These are phyloP conservation scores for Cryptosporidium ubiquitum DNA, from an alignment of 169 alveolate species.

Conservation along the genomic window DNA sequence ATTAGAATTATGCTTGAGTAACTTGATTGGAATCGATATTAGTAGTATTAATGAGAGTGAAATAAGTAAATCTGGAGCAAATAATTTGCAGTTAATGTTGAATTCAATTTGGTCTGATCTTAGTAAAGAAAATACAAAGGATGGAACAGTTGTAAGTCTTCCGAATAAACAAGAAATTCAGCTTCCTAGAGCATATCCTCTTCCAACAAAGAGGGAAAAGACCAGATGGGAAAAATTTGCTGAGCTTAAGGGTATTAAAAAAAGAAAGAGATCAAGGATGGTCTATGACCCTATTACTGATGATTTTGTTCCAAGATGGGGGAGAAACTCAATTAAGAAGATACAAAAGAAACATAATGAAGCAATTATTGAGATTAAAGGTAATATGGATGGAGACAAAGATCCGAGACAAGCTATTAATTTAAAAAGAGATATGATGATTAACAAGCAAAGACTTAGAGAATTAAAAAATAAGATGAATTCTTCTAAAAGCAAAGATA, in stretches of 20 bases:
- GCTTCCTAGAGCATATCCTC: constrained; percentile 68
- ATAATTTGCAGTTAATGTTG: constrained; percentile 43
- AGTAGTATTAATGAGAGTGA: constrained; percentile 11
- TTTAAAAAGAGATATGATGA: constrained; percentile 22
- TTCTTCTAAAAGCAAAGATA: not conserved
- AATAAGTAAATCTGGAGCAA: constrained; percentile 21
- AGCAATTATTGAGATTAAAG: constrained; percentile 82
- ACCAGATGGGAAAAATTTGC: constrained; percentile 90
- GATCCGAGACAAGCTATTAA: constrained; percentile 45
- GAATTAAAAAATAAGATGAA: constrained; percentile 39
- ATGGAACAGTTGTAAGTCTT: constrained; percentile 30
- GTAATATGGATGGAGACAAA: constrained; percentile 62
- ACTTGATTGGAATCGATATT: constrained; percentile 40
- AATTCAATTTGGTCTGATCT: constrained; percentile 33
- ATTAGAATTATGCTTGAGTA: constrained; percentile 57
- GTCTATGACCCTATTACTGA: constrained; percentile 83
- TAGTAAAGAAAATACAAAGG: constrained; percentile 50
- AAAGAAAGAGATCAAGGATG: constrained; percentile 83
- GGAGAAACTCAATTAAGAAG: constrained; percentile 80
- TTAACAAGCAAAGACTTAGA: constrained; percentile 45
- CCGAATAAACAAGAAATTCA: constrained; percentile 49
- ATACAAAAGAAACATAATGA: constrained; percentile 79
- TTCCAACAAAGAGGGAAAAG: constrained; percentile 57
- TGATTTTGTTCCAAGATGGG: constrained; percentile 88
- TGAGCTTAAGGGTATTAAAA: constrained; percentile 80